phyloP scores from a whole-genome alignment of 129 eudicot species.

The Escallonia herrerae region DNA sequence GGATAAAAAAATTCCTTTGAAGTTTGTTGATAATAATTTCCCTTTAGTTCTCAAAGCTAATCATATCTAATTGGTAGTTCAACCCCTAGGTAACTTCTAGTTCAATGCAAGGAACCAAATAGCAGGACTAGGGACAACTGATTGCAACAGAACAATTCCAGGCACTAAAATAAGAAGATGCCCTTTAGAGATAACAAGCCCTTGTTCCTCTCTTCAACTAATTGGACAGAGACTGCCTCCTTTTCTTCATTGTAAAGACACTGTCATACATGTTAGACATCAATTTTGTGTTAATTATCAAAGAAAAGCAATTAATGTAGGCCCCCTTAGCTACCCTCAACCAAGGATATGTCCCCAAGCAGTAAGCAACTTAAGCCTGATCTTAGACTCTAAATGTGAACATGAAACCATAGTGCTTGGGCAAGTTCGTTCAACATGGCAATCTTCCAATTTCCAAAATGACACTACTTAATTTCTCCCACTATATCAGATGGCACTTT shows the following conservation, averaged over 20 bases:
- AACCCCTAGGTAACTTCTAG: slow-evolving; percentile 25
- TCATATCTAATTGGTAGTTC: slow-evolving; percentile 13
- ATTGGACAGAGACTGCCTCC: too few species aligned
- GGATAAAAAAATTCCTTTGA: slow-evolving; percentile 13
- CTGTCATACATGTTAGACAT: too few species aligned
- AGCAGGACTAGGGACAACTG: neutral
- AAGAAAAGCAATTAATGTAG: slow-evolving; percentile 11
- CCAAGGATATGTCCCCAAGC: slow-evolving; percentile 3
- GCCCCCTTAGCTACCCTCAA: slow-evolving; percentile 16
- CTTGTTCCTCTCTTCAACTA: too few species aligned
- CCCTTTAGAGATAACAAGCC: too few species aligned
- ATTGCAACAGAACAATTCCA: slow-evolving; percentile 16
- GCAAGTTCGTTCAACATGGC: slow-evolving; percentile 15
- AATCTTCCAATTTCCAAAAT: slow-evolving; percentile 29
- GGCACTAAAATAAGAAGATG: neutral
- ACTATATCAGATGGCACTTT: slow-evolving; percentile 28
- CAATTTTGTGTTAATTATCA: too few species aligned
- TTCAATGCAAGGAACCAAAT: slow-evolving; percentile 35
- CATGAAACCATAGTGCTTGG: slow-evolving; percentile 20
- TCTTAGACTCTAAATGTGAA: slow-evolving; percentile 9
- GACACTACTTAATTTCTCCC: slow-evolving; percentile 8
- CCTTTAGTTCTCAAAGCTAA: neutral
- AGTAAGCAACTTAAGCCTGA: neutral
- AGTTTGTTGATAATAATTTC: slow-evolving; percentile 13
- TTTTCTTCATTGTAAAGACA: too few species aligned